Percentiles rank a stretch among this genome's conserved stretches.
These are phyloP conservation scores for Boletus sp. DNA, from an alignment of 1,284 basidiomycete genomes.

Conservation along the genomic window DNA sequence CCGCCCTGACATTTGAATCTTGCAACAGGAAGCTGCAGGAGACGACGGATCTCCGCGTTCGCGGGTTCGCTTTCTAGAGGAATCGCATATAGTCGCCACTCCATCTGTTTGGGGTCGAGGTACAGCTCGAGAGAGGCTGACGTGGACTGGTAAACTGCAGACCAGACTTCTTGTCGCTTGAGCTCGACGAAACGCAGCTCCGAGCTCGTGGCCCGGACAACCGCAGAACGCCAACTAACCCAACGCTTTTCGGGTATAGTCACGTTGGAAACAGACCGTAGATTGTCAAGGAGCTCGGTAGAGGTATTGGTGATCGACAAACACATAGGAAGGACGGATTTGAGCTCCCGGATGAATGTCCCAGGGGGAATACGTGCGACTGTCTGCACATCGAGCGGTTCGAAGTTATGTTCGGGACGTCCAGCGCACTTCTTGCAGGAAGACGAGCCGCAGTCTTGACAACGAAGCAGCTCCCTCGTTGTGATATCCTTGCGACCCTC, in stretches of 20 bases:
- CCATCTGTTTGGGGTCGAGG: slow-evolving; percentile 71
- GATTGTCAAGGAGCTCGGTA: slow-evolving; percentile 47
- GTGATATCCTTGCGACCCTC: slow-evolving; percentile 85
- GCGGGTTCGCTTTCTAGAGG: slow-evolving; percentile 68
- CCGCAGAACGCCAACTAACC: slow-evolving; percentile 65
- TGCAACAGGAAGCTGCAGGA: slow-evolving; percentile 75
- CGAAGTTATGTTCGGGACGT: slow-evolving; percentile 81
- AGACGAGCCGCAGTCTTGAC: slow-evolving; percentile 73
- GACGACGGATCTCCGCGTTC: slow-evolving; percentile 73
- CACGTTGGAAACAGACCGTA: slow-evolving; percentile 45
- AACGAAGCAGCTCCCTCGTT: slow-evolving; percentile 64
- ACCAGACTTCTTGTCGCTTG: slow-evolving; percentile 88
- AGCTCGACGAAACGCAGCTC: slow-evolving; percentile 84
- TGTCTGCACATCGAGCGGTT: slow-evolving; percentile 46
- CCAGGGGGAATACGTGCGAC: slow-evolving; percentile 62
- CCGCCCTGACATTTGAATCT: slow-evolving; percentile 60
- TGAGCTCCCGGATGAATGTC: slow-evolving; percentile 72
- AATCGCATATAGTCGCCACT: slow-evolving; percentile 83
- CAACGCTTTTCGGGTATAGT: slow-evolving; percentile 53
- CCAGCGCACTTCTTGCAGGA: slow-evolving; percentile 87
- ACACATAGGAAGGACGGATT: slow-evolving; percentile 85
- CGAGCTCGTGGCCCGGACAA: slow-evolving; percentile 54
- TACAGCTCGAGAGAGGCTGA: slow-evolving; percentile 72
- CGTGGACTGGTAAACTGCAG: slow-evolving; percentile 73
- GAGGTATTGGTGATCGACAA: slow-evolving; percentile 59